phyloP scores from a whole-genome alignment of 192 early-diverging fungal genomes.

The Coemansia sp. region DNA sequence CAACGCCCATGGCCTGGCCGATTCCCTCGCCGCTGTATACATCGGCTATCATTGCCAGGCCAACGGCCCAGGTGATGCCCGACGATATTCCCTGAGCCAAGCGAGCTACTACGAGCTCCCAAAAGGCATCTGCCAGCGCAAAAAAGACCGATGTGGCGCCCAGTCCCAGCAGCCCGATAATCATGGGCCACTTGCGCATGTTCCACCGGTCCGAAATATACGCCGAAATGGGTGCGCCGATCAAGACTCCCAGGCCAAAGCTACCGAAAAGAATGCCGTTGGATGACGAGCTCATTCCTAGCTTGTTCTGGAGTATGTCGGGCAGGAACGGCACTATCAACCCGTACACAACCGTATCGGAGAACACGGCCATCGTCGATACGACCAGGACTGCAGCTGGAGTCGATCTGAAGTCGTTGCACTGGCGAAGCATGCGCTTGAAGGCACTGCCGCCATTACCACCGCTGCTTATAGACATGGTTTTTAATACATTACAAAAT shows the following conservation, averaged over 20 bases:
- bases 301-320: conserved; percentile 63
- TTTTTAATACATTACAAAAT: background rate
- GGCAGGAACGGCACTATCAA: conserved; percentile 74
- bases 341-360: conserved; percentile 71
- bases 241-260: conserved; percentile 70
- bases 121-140: conserved; percentile 65
- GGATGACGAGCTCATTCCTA: conserved; percentile 58
- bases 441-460: conserved; percentile 22
- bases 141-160: conserved; percentile 67
- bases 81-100: conserved; percentile 74
- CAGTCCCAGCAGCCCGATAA: conserved; percentile 68
- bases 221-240: conserved; percentile 68
- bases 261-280: conserved; percentile 74
- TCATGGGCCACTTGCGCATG: conserved; percentile 76
- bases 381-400: conserved; percentile 47
- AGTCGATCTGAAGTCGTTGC: conserved; percentile 46
- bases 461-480: background rate
- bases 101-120: conserved; percentile 68
- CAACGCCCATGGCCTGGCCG: conserved; percentile 74
- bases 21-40: conserved; percentile 65
- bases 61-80: conserved; percentile 76
- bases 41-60: conserved; percentile 74
- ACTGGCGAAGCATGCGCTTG: conserved; percentile 25
- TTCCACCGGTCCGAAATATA: conserved; percentile 73
- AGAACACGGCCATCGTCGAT: conserved; percentile 65